Base-by-base conservation (phyloP, 2,329 filamentous ascomycete genomes). In the Cercospora canescens region DNA sequence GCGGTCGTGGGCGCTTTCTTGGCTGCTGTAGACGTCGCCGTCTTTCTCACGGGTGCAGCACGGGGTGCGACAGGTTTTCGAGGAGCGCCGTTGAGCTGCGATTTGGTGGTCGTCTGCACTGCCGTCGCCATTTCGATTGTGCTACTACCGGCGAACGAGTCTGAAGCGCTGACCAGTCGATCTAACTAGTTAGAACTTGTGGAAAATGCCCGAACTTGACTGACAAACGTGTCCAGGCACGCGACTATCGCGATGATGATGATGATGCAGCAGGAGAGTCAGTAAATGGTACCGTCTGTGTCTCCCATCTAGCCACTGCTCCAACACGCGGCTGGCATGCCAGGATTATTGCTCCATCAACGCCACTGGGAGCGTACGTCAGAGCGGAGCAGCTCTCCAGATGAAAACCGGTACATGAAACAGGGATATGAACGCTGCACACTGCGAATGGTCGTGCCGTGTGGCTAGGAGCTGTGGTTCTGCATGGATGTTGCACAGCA, bases 11-110 rank as follows among this genome's bases (percentile, higher is more conserved):
- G 60, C 18, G 67, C 34, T 41, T 35, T 35, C 35, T 62, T 41
- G 67, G 65, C 60, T 70, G 71, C 54, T 1, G 39, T 58, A 14
- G 50, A 35, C 16, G 62, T 32, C 30, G 62, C 28, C 14, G 54
- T 35, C 59, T 72, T 71, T 26, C 45, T 62, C 7, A 62, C 69
- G 61, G 24, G 71, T 57, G 69, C 69, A 48, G 69, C 69, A 50
- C 64, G 52, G 48, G 63, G 67, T 52, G 73, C 71, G 16, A 70
- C 54, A 16, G 69, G 70, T 60, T 69, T 73, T 59, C 71, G 72
- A 28, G 73, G 62, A 26, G 71, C 67, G 63, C 74, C 73, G 61
- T 75, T 76, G 48, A 66, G 59, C 30, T 71, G 71, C 7, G 66
- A 62, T 4, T 18, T 56, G 39, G 63, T 62, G 1, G 64, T 41